These are phyloP conservation scores for Furcasterigmium furcatum DNA, from an alignment of 2,329 filamentous ascomycete genomes.

Conservation along the genomic window DNA sequence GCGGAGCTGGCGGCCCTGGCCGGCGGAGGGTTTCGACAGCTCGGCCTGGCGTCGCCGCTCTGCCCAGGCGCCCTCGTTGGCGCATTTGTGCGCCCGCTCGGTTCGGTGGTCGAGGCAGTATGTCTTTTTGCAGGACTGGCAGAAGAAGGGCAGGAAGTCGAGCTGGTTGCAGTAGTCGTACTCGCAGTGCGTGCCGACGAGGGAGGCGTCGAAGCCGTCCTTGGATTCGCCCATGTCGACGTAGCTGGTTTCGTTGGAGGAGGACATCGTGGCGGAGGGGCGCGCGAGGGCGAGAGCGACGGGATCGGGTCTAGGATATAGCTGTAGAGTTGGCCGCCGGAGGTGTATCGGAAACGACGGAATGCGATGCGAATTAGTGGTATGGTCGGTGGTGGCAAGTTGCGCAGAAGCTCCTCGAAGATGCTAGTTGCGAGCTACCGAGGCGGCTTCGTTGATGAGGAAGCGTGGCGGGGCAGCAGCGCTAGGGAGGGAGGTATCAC, in stretches of 20 bases:
- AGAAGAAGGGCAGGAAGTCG: conserved; percentile 93
- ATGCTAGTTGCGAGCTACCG: too few relatives aligned
- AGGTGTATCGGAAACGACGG: too few relatives aligned
- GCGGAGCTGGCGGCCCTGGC: conserved; percentile 49
- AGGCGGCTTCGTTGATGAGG: too few relatives aligned
- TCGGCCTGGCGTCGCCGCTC: conserved; percentile 52
- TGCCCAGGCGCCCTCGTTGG: conserved; percentile 60
- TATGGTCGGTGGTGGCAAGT: too few relatives aligned
- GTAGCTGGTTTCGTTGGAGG: conserved; percentile 55
- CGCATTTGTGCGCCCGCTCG: conserved; percentile 74
- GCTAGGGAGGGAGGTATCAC: too few relatives aligned
- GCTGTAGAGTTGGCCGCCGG: too few relatives aligned
- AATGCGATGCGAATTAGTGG: too few relatives aligned
- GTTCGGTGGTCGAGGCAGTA: conserved; percentile 94
- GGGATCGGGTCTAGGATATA: too few relatives aligned
- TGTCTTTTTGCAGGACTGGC: conserved; percentile 79
- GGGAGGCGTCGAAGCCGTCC: conserved; percentile 68
- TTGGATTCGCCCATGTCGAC: conserved; percentile 59
- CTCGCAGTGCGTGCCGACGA: conserved; percentile 89
- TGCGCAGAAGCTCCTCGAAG: conserved; percentile 4
- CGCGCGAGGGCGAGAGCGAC: not conserved
- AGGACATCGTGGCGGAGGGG: conserved; percentile 44
- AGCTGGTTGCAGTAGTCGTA: conserved; percentile 89
- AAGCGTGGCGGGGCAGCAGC: too few relatives aligned
- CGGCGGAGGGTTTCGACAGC: conserved; percentile 49